phyloP scores from a whole-genome alignment of 768 basidiomycete genomes.

The Serendipita sp. region DNA sequence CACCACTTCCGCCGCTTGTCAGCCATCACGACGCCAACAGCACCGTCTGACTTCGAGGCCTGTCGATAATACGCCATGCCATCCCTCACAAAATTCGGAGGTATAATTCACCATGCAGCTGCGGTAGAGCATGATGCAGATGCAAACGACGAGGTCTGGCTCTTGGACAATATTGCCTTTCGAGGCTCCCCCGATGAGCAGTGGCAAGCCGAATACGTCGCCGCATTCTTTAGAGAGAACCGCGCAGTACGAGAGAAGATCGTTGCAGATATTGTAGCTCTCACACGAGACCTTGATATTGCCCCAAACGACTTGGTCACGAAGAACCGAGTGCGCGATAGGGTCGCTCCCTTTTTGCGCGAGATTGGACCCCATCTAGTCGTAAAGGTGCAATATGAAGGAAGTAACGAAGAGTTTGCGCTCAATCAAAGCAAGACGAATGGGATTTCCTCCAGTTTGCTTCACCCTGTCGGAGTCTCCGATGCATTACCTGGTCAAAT shows the following conservation, averaged over 20 bases:
- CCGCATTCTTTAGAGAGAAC: neutral
- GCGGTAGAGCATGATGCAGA: no score
- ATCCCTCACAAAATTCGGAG: neutral
- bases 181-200: neutral
- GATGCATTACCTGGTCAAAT: neutral
- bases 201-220: conserved; percentile 1
- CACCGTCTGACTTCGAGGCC: neutral
- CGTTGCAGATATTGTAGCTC: neutral
- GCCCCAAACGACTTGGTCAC: neutral
- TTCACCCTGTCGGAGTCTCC: neutral
- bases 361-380: neutral
- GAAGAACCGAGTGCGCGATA: neutral
- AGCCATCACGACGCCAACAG: no score
- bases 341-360: neutral
- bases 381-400: neutral
- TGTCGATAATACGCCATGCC: neutral
- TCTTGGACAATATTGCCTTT: neutral
- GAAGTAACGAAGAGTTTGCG: neutral
- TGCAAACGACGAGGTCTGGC: neutral
- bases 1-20: no score
- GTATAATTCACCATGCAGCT: neutral
- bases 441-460: neutral
- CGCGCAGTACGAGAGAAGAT: neutral
- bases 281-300: neutral
- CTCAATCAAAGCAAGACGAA: no score